These are phyloP conservation scores for Scedosporium dehoogii DNA, from an alignment of 2,329 filamentous ascomycete genomes.

Conservation along the genomic window DNA sequence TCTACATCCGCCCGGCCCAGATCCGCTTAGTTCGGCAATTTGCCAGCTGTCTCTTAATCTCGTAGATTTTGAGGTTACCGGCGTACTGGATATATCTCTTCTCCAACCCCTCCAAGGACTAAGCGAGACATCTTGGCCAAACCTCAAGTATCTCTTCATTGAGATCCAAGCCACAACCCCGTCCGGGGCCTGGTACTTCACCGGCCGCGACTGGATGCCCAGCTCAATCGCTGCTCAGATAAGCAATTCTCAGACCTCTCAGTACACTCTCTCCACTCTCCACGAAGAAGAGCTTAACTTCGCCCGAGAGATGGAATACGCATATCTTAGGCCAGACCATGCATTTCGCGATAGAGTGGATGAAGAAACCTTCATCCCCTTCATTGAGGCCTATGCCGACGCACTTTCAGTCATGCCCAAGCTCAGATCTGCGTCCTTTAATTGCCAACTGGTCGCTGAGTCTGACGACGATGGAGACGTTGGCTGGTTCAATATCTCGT, in stretches of 20 bases:
- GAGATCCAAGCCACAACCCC: background rate
- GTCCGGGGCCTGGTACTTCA: background rate
- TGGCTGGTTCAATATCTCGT: background rate
- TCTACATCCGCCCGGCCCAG: background rate
- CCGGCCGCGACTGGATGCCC: background rate
- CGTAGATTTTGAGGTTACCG: background rate
- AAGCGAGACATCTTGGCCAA: background rate
- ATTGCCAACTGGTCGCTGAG: background rate
- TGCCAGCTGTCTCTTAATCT: background rate
- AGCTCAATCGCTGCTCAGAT: background rate
- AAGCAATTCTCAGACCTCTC: background rate
- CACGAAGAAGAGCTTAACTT: background rate
- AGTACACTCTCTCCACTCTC: background rate
- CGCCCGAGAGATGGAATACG: background rate
- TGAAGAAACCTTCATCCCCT: background rate
- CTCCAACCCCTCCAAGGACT: background rate
- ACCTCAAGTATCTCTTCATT: background rate
- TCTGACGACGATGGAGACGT: background rate
- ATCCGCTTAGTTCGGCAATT: background rate
- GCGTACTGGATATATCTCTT: background rate
- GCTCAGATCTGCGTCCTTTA: background rate
- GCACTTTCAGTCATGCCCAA: background rate
- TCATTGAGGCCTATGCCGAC: background rate
- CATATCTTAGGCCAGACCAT: background rate
- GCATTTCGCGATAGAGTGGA: background rate